phyloP scores from a whole-genome alignment of 129 eudicot genomes.

The Flaveria robusta region DNA sequence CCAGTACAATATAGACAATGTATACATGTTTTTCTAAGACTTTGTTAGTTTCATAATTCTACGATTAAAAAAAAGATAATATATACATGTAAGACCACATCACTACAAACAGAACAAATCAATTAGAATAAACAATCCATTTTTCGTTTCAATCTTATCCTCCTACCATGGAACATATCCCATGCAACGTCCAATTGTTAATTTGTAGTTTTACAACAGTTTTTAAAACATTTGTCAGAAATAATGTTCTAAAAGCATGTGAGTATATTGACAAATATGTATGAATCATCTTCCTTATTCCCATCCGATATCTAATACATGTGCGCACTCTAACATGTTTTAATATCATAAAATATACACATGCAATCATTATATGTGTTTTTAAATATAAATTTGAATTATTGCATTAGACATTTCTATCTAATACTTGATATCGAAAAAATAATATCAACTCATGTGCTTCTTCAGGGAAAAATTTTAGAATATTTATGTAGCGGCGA shows the following conservation, averaged over 20 bases:
- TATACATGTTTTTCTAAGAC: no score
- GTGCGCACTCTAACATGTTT: constrained; percentile 11
- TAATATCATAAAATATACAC: neutral
- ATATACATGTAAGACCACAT: no score
- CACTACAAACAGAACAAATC: no score
- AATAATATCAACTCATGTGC: no score
- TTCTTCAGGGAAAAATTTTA: no score
- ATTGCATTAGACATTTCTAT: constrained; percentile 12
- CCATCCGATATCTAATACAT: constrained; percentile 23
- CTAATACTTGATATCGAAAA: neutral
- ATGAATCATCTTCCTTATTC: constrained; percentile 15
- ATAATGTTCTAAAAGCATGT: constrained; percentile 30
- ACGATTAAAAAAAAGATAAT: no score
- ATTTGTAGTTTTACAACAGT: constrained; percentile 14
- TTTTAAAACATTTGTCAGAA: constrained; percentile 28
- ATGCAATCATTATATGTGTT: neutral
- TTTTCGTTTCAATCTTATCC: constrained; percentile 1
- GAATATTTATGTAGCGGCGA: no score
- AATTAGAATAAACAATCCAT: neutral
- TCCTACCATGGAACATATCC: neutral
- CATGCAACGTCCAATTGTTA: neutral
- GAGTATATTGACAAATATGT: constrained; percentile 18
- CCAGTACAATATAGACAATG: no score
- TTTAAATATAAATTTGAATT: neutral
- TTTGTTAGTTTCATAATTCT: no score